These are phyloP conservation scores for Vitellaria paradoxa DNA, from an alignment of 179 eudicot genomes.

Conservation along the genomic window DNA sequence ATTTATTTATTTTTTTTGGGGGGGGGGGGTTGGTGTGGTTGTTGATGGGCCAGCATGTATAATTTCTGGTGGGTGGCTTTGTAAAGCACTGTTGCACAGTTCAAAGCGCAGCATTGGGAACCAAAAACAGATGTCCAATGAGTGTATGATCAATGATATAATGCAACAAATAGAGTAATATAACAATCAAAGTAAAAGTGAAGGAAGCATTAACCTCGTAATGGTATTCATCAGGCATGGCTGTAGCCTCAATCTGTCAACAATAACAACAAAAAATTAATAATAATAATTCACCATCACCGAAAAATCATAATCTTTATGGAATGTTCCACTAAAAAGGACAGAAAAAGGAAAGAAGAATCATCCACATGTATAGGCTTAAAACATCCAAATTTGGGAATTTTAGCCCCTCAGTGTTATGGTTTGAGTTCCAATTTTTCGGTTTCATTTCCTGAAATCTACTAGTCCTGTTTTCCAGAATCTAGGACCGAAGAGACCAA, in stretches of 20 bases:
- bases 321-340: not conserved
- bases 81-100: not conserved
- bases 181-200: not conserved
- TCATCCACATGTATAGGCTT: not conserved
- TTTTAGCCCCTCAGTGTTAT: not conserved
- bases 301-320: slow-evolving; percentile 3
- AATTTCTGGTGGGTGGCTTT: not conserved
- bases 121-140: not conserved
- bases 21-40: too few species aligned
- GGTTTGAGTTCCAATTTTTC: too few species aligned
- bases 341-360: not conserved
- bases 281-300: not conserved
- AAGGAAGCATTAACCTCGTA: slow-evolving; percentile 50
- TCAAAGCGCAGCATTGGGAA: not conserved
- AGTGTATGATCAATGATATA: not conserved
- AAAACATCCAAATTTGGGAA: not conserved
- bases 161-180: not conserved
- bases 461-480: too few species aligned
- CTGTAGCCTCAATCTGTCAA: slow-evolving; percentile 63
- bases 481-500: too few species aligned
- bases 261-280: not conserved
- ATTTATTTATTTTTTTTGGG: too few species aligned
- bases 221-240: slow-evolving; percentile 74
- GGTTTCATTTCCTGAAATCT: not conserved
- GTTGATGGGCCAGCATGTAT: not conserved